Evolutionary conservation across 1,139 yeast genomes (phyloP), one percentile per base, ranked within the genome.

Genomic region (Debaryomyces nepalensis): DNA sequence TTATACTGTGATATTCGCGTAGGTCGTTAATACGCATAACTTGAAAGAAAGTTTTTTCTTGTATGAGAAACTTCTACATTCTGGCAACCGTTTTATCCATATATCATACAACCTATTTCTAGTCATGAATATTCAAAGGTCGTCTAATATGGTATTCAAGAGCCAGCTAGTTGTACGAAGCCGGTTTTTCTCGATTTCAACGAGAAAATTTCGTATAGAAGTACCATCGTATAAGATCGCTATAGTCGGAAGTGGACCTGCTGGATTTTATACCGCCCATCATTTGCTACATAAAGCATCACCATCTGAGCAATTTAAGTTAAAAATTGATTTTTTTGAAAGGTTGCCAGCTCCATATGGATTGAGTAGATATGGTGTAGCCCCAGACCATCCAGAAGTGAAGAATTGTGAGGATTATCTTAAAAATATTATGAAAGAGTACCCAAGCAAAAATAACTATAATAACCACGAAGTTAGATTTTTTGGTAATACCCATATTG

Each of bases 341-440:
- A 74, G 82, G 45, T 68, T 85, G 26, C 97, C 98, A 0, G 83
- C 91, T 2, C 99, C 99, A 0, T 93, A 78, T 65, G 99, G 99
- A 0, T 70, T 93, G 27, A 83, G 93, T 37, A 66, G 99, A 33
- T 91, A 81, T 58, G 99, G 99, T 1, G 98, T 93, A n/a, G 98
- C 99, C 0, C 99, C 99, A 1, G 99, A 93, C 64, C 99, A 93
- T 62, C 97, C 97, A 0, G 99, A 93, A 57, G 98, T 93, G 27
- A 93, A 93, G 61, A 83, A 82, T 48, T 86, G 95, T 56, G 90
- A 89, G 60, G 95, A 87, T 18, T 84, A 90, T 43, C 83, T 95
- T 58, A 75, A 75, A 5, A 81, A 82, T 45, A 76, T 86, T 21
- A 85, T 85, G 57, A 49, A 56, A 19, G 68, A 55, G 22, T 56